phyloP scores from a whole-genome alignment of 1,284 basidiomycete genomes.

The Malassezia brasiliensis region DNA sequence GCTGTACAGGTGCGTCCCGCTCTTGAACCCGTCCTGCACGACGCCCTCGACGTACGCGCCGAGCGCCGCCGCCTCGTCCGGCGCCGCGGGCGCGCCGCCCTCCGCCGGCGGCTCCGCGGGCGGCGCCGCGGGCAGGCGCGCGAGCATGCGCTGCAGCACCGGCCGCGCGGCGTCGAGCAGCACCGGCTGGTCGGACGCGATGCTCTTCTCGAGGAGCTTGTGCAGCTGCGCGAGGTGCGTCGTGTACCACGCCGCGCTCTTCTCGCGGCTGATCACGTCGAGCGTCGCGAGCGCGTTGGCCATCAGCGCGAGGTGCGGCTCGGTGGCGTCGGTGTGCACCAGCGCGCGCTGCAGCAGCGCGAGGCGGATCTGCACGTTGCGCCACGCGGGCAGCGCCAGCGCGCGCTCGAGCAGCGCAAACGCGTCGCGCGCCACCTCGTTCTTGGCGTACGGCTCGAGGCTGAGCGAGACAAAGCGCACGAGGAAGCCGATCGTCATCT shows the following conservation, averaged over 20 bases:
- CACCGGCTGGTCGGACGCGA: slow-evolving; percentile 25
- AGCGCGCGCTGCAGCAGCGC: slow-evolving; percentile 52
- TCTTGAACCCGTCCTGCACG: slow-evolving; percentile 72
- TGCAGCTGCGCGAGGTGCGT: slow-evolving; percentile 70
- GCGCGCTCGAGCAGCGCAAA: slow-evolving; percentile 71
- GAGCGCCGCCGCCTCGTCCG: slow-evolving; percentile 61
- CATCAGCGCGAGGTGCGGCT: slow-evolving; percentile 58
- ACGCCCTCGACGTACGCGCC: slow-evolving; percentile 65
- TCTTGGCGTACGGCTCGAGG: slow-evolving; percentile 57
- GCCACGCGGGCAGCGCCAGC: slow-evolving; percentile 73
- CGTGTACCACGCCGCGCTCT: slow-evolving; percentile 72
- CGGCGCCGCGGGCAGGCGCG: slow-evolving; percentile 59
- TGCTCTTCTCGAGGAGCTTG: slow-evolving; percentile 60
- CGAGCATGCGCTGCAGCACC: slow-evolving; percentile 74
- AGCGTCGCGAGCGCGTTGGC: slow-evolving; percentile 80
- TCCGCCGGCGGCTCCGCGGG: slow-evolving; percentile 18
- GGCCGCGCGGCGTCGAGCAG: slow-evolving; percentile 35
- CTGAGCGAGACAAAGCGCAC: slow-evolving; percentile 71
- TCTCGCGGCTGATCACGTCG: slow-evolving; percentile 72
- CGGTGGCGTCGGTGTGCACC: slow-evolving; percentile 58
- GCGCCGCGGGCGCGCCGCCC: not conserved
- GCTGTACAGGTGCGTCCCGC: slow-evolving; percentile 64
- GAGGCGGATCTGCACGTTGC: slow-evolving; percentile 84
- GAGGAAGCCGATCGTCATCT: slow-evolving; percentile 75
- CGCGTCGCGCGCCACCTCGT: slow-evolving; percentile 61